A percentile compares a stretch with the other conserved stretches of the same genome.
These are phyloP conservation scores for Arthrobotrys sinensis DNA, from an alignment of 2,329 filamentous ascomycete genomes.

Conservation along the genomic window DNA sequence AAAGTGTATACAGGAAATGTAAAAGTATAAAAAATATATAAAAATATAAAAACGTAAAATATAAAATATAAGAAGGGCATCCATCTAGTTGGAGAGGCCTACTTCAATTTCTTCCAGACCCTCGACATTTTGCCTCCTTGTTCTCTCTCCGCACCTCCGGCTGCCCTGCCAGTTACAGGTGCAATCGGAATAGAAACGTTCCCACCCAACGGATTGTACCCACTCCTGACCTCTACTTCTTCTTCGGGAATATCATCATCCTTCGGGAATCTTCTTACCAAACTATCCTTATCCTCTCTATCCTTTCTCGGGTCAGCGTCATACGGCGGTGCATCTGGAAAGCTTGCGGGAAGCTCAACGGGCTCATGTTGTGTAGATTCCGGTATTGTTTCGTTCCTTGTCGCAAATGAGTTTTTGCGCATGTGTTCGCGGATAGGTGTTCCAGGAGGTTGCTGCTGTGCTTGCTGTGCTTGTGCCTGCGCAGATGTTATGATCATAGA, in stretches of 20 bases:
- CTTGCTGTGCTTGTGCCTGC: conserved; percentile 6
- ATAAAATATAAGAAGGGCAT: background rate
- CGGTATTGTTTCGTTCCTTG: conserved; percentile 4
- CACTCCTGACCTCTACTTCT: conserved; percentile 1
- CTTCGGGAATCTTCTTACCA: conserved; percentile 36
- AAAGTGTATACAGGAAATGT: conserved; percentile 22
- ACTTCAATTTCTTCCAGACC: conserved; percentile 60
- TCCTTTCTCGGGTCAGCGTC: conserved; percentile 13
- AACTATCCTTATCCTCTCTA: background rate
- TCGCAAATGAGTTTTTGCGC: conserved; percentile 31
- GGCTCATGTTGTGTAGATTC: conserved; percentile 35
- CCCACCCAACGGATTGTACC: conserved; percentile 55
- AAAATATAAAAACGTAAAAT: conserved; percentile 11
- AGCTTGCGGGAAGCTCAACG: conserved; percentile 48
- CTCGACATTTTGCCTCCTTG: conserved; percentile 52
- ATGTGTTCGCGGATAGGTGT: conserved; percentile 51
- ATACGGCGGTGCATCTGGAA: conserved; percentile 32
- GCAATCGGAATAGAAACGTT: conserved; percentile 57
- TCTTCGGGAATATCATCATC: conserved; percentile 51
- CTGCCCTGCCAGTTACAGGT: background rate
- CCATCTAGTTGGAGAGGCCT: background rate
- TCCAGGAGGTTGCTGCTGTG: conserved; percentile 33
- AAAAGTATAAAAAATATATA: background rate
- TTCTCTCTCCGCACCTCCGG: conserved; percentile 13
- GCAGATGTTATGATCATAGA: conserved; percentile 32